Evolutionary conservation across 768 basidiomycete species (phyloP).

Genomic region (Tylopilus rubrobrunneus): DNA sequence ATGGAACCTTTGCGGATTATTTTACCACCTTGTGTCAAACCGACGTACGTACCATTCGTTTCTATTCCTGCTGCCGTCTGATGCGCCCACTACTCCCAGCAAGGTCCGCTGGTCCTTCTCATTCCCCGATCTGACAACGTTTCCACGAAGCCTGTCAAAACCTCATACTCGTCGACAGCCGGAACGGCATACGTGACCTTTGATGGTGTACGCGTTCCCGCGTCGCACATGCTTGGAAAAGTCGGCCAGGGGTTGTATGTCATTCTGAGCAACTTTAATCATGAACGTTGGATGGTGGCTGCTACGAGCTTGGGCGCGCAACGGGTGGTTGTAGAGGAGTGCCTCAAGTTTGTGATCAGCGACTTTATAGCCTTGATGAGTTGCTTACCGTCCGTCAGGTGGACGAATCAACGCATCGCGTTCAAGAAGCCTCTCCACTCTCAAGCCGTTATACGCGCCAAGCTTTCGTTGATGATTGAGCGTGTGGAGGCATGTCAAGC

Average conservation of each 20-base stretch:
- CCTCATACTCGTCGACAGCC: conserved; percentile 86
- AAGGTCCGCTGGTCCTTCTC: conserved; percentile 72
- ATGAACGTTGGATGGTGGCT: conserved; percentile 87
- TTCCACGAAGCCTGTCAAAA: conserved; percentile 87
- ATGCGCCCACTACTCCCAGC: conserved; percentile 32
- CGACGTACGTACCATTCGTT: conserved; percentile 39
- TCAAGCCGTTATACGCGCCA: conserved; percentile 85
- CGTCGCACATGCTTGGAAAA: conserved; percentile 83
- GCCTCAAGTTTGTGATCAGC: conserved; percentile 57
- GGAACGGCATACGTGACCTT: conserved; percentile 88
- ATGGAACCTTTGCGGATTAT: conserved; percentile 80
- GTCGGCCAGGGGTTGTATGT: conserved; percentile 81
- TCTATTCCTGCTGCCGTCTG: conserved; percentile 4
- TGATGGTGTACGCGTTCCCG: conserved; percentile 77
- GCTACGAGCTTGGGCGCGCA: conserved; percentile 70
- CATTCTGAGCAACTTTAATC: conserved; percentile 84
- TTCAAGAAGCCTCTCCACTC: conserved; percentile 83
- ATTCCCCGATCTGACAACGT: conserved; percentile 70
- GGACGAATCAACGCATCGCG: conserved; percentile 84
- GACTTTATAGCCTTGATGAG: neutral
- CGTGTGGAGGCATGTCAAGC: conserved; percentile 81
- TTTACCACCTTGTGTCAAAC: conserved; percentile 79
- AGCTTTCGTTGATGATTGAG: conserved; percentile 87
- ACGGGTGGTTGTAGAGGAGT: conserved; percentile 83
- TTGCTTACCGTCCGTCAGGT: conserved; percentile 42